Evolutionary conservation across 108 stramenopile genomes (phyloP), one percentile per base, ranked within the genome.

Genomic region (Fragilariopsis cylindrus): DNA sequence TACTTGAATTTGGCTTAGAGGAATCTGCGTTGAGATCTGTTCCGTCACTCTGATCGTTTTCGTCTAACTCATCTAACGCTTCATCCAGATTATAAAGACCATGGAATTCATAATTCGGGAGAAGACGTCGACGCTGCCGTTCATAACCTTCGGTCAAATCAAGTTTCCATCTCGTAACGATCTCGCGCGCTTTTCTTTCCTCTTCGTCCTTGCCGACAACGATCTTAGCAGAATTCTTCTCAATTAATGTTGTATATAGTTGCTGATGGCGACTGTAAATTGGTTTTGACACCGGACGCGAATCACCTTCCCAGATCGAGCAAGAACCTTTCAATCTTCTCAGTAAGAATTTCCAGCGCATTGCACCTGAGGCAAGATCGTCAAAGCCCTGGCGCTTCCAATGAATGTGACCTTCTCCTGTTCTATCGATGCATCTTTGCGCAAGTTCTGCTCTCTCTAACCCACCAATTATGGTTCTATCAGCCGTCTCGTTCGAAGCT

Each of bases 351-450:
- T 94, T 96, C 92, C 92, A 94, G 71, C 82, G 81, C 84, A 89
- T 91, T 18, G 92, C 91, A n/a, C 95, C 95, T 16, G 88, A 90
- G 44, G 95, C 91, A 40, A 96, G 77, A 64, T 96, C 95, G 72
- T 93, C 95, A 70, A 94, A 91, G 8, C 95, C 95, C 73, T 92
- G 92, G 16, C 91, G 75, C 70, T 94, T 96, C 95, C 95, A 96
- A 43, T 90, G 81, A 57, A 82, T 75, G 57, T 96, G 95, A 69
- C 82, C 85, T 57, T 93, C 92, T 48, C 80, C 77, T 44, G 91
- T 94, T 70, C 85, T 82, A 48, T 92, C 89, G 67, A 87, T 82
- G 44, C 82, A 90, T 40, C 80, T 75, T 45, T 88, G 87, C 19
- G 84, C 84, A 69, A 92, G 83, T 52, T 90, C 90, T 0, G 91